These are phyloP conservation scores for Aspergillus leporis DNA, from an alignment of 495 filamentous ascomycete species.

Conservation along the genomic window DNA sequence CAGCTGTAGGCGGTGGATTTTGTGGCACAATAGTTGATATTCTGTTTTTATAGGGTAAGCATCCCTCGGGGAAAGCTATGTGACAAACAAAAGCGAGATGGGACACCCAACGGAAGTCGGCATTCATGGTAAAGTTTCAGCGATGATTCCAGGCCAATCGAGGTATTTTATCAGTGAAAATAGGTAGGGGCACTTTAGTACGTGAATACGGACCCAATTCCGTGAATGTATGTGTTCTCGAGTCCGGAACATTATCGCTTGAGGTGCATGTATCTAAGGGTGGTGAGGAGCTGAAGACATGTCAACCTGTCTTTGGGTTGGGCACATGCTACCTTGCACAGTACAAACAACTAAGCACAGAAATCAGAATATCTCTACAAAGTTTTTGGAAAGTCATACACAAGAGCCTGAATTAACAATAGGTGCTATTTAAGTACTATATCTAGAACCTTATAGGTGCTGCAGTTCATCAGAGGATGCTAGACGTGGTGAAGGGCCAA, in stretches of 20 bases:
- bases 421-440: neutral
- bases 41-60: neutral
- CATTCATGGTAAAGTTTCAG: neutral
- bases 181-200: neutral
- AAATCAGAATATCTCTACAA: neutral
- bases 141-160: neutral
- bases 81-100: too few species aligned
- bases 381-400: neutral
- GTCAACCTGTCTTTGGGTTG: neutral
- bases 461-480: neutral
- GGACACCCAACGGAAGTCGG: too few species aligned
- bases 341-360: neutral
- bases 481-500: neutral
- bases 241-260: neutral
- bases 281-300: neutral
- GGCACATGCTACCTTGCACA: neutral
- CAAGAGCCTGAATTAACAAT: neutral
- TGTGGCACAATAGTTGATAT: neutral
- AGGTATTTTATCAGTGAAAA: neutral
- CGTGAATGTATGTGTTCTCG: neutral
- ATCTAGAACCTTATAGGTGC: neutral
- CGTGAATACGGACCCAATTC: neutral
- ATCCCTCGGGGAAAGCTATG: neutral
- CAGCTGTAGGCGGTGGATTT: neutral
- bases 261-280: slow-evolving; percentile 1